Conservation (phyloP, 2,329 filamentous ascomycete genomes). For the Aspergillus vadensis region DNA sequence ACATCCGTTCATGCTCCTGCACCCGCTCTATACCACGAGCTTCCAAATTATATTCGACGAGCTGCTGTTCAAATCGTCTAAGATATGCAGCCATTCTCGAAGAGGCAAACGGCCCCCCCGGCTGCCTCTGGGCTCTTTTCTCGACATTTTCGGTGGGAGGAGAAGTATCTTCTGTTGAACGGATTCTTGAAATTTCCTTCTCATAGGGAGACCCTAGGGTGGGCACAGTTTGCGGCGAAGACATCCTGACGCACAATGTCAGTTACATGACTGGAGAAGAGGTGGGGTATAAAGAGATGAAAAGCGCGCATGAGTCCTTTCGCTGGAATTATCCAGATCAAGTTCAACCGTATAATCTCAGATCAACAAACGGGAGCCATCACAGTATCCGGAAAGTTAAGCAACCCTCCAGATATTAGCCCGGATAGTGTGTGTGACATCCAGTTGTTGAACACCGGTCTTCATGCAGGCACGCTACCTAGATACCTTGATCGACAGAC, state of each 20-base stretch:
- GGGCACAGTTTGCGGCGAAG: conserved; percentile 31
- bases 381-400: conserved; percentile 2
- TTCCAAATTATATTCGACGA: conserved; percentile 54
- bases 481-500: conserved; percentile 46
- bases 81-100: conserved; percentile 33
- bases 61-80: conserved; percentile 41
- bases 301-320: conserved; percentile 47
- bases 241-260: conserved; percentile 34
- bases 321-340: conserved; percentile 50
- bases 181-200: conserved; percentile 23
- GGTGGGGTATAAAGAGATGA: conserved; percentile 15
- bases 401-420: background rate
- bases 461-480: conserved; percentile 42
- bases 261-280: conserved; percentile 19
- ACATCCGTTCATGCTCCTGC: conserved; percentile 56
- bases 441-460: conserved; percentile 44
- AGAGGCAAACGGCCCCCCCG: conserved; percentile 20
- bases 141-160: conserved; percentile 22
- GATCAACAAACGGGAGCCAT: conserved; percentile 32
- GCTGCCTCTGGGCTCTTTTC: conserved; percentile 13
- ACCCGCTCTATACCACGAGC: conserved; percentile 63
- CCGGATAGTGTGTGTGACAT: conserved; percentile 10
- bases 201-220: conserved; percentile 29
- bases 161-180: conserved; percentile 15
- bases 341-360: conserved; percentile 50